These are phyloP conservation scores for Salvia miltiorrhiza DNA, from an alignment of 257 asterid genomes.

Conservation along the genomic window DNA sequence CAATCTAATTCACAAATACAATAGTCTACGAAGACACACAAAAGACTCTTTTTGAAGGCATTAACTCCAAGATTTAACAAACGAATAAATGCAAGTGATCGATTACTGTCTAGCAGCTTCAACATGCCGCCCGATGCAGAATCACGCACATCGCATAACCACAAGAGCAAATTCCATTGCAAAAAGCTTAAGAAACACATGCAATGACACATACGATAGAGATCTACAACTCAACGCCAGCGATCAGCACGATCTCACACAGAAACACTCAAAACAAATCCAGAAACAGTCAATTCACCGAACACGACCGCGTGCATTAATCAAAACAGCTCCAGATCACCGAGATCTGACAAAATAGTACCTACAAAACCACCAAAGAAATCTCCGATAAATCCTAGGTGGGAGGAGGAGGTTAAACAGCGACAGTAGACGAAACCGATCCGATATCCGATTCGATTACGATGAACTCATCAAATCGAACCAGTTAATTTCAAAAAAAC, in stretches of 20 bases:
- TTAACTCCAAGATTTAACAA: slow-evolving; percentile 10
- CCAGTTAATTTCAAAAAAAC: not conserved
- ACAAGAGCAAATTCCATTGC: not conserved
- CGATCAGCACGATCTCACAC: slow-evolving; percentile 27
- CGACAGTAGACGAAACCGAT: slow-evolving; percentile 23
- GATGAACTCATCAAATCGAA: slow-evolving; percentile 29
- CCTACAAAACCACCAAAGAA: slow-evolving; percentile 25
- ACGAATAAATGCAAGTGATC: slow-evolving; percentile 5
- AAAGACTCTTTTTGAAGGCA: not conserved
- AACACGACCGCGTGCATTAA: slow-evolving; percentile 26
- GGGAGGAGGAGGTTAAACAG: slow-evolving; percentile 2
- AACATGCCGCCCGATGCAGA: slow-evolving; percentile 12
- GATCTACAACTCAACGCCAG: slow-evolving; percentile 33
- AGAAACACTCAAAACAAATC: slow-evolving; percentile 14
- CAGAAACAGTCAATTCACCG: slow-evolving; percentile 7
- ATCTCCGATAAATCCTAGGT: slow-evolving; percentile 21
- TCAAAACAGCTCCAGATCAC: slow-evolving; percentile 21
- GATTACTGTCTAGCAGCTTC: slow-evolving; percentile 10
- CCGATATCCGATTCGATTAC: slow-evolving; percentile 28
- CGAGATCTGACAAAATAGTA: slow-evolving; percentile 38
- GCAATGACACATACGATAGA: slow-evolving; percentile 19
- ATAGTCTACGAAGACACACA: not conserved
- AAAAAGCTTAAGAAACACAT: slow-evolving; percentile 1
- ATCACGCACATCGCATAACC: slow-evolving; percentile 8
- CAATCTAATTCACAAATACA: slow-evolving; percentile 11